Base-by-base conservation (phyloP, 768 basidiomycete species). In the Suillus alpinus region DNA sequence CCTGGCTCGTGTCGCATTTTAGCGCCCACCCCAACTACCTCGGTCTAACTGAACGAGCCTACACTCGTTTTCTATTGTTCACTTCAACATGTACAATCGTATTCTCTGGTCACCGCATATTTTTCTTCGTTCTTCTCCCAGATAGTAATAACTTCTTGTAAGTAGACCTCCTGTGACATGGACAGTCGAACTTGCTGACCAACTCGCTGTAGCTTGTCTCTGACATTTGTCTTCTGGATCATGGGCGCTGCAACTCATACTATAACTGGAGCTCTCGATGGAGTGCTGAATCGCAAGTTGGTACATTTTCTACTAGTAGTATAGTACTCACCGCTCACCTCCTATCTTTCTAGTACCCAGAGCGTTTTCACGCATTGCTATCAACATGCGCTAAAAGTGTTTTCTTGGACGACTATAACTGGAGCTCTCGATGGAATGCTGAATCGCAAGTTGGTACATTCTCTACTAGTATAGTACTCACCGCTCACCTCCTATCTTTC, bases 141-240 rank as follows among this genome's bases (percentile, higher is more conserved):
- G 67, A 79, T 12, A 83, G 75, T 29, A 59, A 92, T 73, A 73
- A 82, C 32, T 64, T 84, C 61, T 88, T 85, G 89, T 90, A 65
- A 62, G 88, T 78, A 40, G 49, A 43, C 20, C 41, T 58, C 52
- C 34, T 36, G 49, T 62, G 32, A 44, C 44, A 58, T 60, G 20
- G 20, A 26, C 3, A 26, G 7, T 18, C 32, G n/a, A 53, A 31
- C 57, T 36, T 43, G 44, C 20, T 31, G 53, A 60, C 50, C 37
- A 49, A 18, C 5, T 43, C 12, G 36, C 26, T 31, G 1, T 46
- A 91, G 90, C 75, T 71, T 92, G 56, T 59, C 78, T 55, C 14
- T 92, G n/a, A 89, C 89, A 1, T 92, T 89, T 88, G 78, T 92
- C 41, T 78, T 91, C 61, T 93, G 91, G 91, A 78, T 83, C 3